These are phyloP conservation scores for Dendrostoma leiphaemia DNA, from an alignment of 2,329 filamentous ascomycete genomes.

Conservation along the genomic window DNA sequence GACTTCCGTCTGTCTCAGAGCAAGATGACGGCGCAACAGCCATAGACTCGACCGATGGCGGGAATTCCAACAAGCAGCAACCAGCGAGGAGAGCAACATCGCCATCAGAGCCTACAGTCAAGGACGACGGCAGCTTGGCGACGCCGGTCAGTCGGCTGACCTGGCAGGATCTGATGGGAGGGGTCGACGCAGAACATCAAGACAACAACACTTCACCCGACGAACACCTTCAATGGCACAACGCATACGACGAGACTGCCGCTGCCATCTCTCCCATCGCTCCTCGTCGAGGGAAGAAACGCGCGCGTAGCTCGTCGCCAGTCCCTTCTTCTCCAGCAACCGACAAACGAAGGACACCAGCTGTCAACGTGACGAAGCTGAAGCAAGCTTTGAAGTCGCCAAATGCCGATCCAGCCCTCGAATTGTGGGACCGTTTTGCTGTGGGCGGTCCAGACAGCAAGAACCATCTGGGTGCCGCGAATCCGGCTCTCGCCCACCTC, in stretches of 20 bases:
- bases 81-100: slow-evolving; percentile 7
- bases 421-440: slow-evolving; percentile 76
- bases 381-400: slow-evolving; percentile 62
- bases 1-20: not conserved
- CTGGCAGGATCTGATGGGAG: slow-evolving; percentile 58
- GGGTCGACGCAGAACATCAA: slow-evolving; percentile 39
- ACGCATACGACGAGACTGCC: slow-evolving; percentile 40
- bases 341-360: slow-evolving; percentile 40
- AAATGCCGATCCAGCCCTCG: slow-evolving; percentile 68
- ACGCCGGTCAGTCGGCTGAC: slow-evolving; percentile 54
- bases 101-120: not conserved
- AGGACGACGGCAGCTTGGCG: not conserved
- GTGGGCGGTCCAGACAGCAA: slow-evolving; percentile 44
- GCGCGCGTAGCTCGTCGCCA: slow-evolving; percentile 73
- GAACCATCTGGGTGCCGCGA: slow-evolving; percentile 44
- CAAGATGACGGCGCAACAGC: not conserved
- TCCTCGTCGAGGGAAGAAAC: slow-evolving; percentile 57
- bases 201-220: slow-evolving; percentile 53
- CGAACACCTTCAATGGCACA: slow-evolving; percentile 62
- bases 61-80: slow-evolving; percentile 23
- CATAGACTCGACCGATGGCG: not conserved
- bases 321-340: slow-evolving; percentile 63
- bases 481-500: slow-evolving; percentile 61
- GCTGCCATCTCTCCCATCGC: slow-evolving; percentile 47
- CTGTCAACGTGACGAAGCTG: slow-evolving; percentile 58